Evolutionary conservation across 1,139 yeast species (phyloP).

Genomic region (Yamadazyma oceani): DNA sequence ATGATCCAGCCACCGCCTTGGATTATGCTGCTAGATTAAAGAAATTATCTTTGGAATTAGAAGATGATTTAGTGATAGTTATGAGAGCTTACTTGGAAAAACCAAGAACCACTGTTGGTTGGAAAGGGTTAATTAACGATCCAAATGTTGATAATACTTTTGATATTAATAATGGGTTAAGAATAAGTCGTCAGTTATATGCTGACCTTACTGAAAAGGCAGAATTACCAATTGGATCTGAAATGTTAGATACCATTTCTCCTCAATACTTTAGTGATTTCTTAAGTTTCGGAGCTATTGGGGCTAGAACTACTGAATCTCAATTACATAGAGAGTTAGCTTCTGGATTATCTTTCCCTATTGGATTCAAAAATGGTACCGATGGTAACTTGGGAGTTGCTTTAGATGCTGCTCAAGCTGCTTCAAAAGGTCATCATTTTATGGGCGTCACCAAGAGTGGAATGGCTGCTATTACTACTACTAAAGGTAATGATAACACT

Average conservation of each 20-base stretch:
- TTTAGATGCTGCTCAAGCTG: constrained; percentile 90
- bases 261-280: constrained; percentile 92
- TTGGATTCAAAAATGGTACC: constrained; percentile 96
- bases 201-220: constrained; percentile 73
- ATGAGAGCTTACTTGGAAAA: constrained; percentile 98
- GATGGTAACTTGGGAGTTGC: constrained; percentile 93
- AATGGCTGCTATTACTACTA: constrained; percentile 91
- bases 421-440: constrained; percentile 92
- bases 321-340: constrained; percentile 96
- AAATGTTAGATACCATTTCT: constrained; percentile 95
- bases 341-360: constrained; percentile 93
- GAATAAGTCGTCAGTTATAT: constrained; percentile 85
- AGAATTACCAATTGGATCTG: constrained; percentile 87
- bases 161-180: constrained; percentile 91
- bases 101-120: constrained; percentile 98
- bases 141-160: constrained; percentile 94
- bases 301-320: constrained; percentile 97
- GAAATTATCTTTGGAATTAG: constrained; percentile 58
- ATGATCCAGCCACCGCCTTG: constrained; percentile 88
- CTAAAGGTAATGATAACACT: constrained; percentile 89
- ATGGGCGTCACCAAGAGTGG: constrained; percentile 86
- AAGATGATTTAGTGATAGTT: constrained; percentile 76
- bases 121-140: constrained; percentile 97
- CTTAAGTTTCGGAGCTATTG: constrained; percentile 93
- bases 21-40: constrained; percentile 77